A percentile compares a stretch with the other conserved stretches of the same genome.
Conservation (phyloP, 192 early-diverging fungal genomes). For the Dimargaris verticillata region DNA sequence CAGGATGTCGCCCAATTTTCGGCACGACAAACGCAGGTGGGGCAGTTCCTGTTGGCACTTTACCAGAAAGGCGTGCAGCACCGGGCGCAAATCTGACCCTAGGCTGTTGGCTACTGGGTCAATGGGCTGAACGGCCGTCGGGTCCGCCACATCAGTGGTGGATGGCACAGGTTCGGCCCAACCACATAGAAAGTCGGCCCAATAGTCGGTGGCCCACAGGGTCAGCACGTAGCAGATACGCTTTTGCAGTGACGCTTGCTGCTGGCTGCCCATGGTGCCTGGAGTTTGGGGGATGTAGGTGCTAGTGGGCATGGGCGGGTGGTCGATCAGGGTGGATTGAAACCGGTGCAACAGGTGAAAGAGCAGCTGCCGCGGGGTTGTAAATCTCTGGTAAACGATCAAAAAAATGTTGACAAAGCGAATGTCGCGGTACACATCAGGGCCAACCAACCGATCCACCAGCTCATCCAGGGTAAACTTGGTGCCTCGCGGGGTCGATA, state of each 20-base stretch:
- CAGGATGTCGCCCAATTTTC: slow-evolving; percentile 1
- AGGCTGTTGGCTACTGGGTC: neutral
- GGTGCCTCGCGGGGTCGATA: neutral
- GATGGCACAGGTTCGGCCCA: neutral
- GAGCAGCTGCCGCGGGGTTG: neutral
- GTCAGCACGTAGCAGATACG: slow-evolving; percentile 4
- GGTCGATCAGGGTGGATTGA: too few relatives aligned
- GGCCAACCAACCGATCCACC: slow-evolving; percentile 2
- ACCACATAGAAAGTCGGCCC: neutral
- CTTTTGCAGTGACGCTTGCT: too few relatives aligned
- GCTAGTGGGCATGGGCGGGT: too few relatives aligned
- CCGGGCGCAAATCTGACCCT: neutral
- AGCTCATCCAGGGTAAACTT: neutral
- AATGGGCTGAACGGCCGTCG: neutral
- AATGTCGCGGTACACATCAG: slow-evolving; percentile 2
- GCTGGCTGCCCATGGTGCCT: too few relatives aligned
- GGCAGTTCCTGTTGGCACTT: neutral
- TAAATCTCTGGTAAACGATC: neutral
- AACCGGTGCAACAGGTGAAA: neutral
- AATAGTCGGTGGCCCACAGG: slow-evolving; percentile 6
- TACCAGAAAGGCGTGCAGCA: neutral
- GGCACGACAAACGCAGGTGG: neutral
- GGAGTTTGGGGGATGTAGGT: too few relatives aligned
- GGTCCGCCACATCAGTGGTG: neutral
- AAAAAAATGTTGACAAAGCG: slow-evolving; percentile 6